phyloP scores from a whole-genome alignment of 2,329 filamentous ascomycete species.

The Alternaria sp. region DNA sequence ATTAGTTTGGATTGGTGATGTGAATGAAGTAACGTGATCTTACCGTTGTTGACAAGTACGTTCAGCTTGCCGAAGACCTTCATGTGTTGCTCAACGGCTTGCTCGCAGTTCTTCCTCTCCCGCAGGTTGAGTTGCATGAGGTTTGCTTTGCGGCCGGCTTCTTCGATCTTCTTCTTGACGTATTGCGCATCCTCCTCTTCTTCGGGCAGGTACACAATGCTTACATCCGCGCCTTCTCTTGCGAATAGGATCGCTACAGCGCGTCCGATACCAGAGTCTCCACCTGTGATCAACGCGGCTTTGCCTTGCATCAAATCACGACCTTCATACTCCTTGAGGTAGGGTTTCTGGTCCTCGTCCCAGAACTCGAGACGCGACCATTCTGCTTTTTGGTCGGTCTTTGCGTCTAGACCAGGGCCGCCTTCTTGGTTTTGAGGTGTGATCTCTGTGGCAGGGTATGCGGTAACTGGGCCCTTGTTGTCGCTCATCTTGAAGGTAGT shows the following conservation, averaged over 20 bases:
- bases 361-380: conserved; percentile 30
- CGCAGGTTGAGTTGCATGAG: conserved; percentile 61
- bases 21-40: background rate
- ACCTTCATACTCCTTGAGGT: conserved; percentile 30
- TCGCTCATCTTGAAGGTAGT: conserved; percentile 17
- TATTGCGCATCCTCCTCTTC: conserved; percentile 77
- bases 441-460: conserved; percentile 26
- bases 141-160: conserved; percentile 63
- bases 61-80: conserved; percentile 70
- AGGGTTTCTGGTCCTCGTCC: conserved; percentile 28
- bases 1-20: background rate
- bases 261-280: conserved; percentile 78
- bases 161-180: conserved; percentile 71
- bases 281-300: conserved; percentile 71
- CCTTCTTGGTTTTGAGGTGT: conserved; percentile 23
- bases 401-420: conserved; percentile 24
- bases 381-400: conserved; percentile 23
- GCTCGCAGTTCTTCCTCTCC: conserved; percentile 69
- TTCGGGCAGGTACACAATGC: conserved; percentile 74
- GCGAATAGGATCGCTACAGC: conserved; percentile 77
- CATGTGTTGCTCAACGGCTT: conserved; percentile 68
- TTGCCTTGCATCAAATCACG: conserved; percentile 36
- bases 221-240: conserved; percentile 75
- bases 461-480: conserved; percentile 23
- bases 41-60: conserved; percentile 53